Conservation (phyloP, 2,329 filamentous ascomycete species). For the Septoria petroselini region DNA sequence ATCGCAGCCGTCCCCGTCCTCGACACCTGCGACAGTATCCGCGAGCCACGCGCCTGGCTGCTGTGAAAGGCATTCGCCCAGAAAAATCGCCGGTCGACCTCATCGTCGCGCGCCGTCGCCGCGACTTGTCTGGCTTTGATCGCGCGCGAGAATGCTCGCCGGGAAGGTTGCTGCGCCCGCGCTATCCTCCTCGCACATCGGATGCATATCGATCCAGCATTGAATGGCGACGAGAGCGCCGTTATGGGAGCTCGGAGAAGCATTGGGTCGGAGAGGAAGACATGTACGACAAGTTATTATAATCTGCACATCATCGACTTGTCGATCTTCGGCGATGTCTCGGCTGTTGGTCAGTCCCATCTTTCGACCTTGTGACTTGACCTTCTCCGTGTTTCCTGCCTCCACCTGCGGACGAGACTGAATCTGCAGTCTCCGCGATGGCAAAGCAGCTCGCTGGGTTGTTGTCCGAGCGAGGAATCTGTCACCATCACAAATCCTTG, state of each 20-base stretch:
- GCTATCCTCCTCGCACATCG: constrained; percentile 32
- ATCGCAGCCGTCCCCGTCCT: constrained; percentile 1
- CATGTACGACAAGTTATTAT: neutral
- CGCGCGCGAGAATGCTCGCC: constrained; percentile 23
- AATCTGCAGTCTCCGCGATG: no score
- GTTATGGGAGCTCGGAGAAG: constrained; percentile 4
- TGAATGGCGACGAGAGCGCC: constrained; percentile 7
- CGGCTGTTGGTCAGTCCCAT: no score
- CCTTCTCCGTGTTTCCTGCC: no score
- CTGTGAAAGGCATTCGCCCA: constrained; percentile 35
- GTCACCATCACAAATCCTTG: no score
- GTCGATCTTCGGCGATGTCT: neutral
- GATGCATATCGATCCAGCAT: constrained; percentile 30
- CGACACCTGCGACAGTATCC: constrained; percentile 6
- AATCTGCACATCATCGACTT: constrained; percentile 7
- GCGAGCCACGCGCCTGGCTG: constrained; percentile 12
- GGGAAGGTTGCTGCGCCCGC: constrained; percentile 18
- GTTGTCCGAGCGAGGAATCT: no score
- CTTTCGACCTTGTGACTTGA: neutral
- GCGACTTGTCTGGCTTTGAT: constrained; percentile 27
- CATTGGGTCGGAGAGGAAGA: constrained; percentile 1
- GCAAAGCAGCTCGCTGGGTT: no score
- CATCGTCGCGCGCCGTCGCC: constrained; percentile 26
- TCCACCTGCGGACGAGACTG: no score
- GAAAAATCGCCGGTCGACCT: constrained; percentile 37